These are phyloP conservation scores for Geoglossum glabrum DNA, from an alignment of 495 filamentous ascomycete genomes.

Conservation along the genomic window DNA sequence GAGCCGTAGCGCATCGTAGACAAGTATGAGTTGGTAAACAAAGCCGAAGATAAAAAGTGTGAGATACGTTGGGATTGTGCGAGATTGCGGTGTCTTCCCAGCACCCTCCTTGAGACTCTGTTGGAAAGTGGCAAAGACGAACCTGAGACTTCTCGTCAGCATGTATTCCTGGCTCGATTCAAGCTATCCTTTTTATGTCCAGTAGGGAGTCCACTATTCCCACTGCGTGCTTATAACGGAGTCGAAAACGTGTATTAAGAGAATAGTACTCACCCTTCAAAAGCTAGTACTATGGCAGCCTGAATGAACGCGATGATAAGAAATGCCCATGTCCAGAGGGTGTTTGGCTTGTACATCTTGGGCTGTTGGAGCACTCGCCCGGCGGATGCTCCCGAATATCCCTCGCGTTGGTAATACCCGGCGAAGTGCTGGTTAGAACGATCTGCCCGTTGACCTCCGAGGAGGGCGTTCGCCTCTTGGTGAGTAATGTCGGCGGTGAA, in stretches of 20 bases:
- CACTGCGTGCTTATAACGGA: not conserved
- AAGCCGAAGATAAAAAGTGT: conserved; percentile 96
- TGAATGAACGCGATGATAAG: conserved; percentile 54
- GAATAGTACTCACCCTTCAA: conserved; percentile 57
- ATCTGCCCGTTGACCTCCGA: conserved; percentile 36
- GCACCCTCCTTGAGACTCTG: conserved; percentile 13
- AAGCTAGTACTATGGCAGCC: conserved; percentile 52
- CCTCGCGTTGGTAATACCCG: conserved; percentile 36
- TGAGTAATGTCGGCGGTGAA: conserved; percentile 33
- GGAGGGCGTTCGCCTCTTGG: conserved; percentile 43
- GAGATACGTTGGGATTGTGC: conserved; percentile 29
- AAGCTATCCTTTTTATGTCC: not conserved
- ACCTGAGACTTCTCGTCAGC: conserved; percentile 30
- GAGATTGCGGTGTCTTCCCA: conserved; percentile 13
- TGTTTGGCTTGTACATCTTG: conserved; percentile 52
- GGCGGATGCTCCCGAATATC: conserved; percentile 20
- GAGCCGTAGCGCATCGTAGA: conserved; percentile 79
- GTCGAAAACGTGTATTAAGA: not conserved
- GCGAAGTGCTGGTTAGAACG: conserved; percentile 26
- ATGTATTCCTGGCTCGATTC: not conserved
- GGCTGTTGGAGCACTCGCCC: conserved; percentile 14
- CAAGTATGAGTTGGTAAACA: conserved; percentile 69
- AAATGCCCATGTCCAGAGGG: conserved; percentile 78
- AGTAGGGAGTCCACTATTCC: too few relatives aligned
- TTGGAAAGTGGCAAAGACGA: conserved; percentile 52